Percentiles rank a stretch among this genome's conserved stretches.
Conservation (phyloP, 768 basidiomycete genomes). For the Suillus bovinus region DNA sequence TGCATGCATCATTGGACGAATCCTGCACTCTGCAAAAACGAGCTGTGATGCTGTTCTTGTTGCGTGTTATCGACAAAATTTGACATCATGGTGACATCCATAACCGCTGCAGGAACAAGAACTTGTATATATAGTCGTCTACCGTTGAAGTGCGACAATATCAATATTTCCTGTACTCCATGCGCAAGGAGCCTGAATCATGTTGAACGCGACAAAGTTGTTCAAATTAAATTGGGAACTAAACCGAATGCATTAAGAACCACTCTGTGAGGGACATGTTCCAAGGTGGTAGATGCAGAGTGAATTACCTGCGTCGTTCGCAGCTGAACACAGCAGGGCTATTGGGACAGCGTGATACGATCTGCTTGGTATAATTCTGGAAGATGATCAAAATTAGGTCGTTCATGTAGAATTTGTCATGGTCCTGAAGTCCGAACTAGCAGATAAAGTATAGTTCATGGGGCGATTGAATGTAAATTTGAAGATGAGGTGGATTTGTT, state of each 20-base stretch:
- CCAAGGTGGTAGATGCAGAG: not conserved
- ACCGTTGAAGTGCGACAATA: slow-evolving; percentile 1
- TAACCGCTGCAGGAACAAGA: slow-evolving; percentile 15
- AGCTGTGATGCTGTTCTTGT: slow-evolving; percentile 51
- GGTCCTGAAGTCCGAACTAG: slow-evolving; percentile 50
- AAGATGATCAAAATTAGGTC: slow-evolving; percentile 43
- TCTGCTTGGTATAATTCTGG: slow-evolving; percentile 40
- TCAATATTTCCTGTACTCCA: slow-evolving; percentile 33
- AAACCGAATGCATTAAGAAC: slow-evolving; percentile 59
- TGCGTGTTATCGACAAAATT: slow-evolving; percentile 54
- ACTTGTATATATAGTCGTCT: slow-evolving; percentile 1
- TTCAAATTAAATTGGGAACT: slow-evolving; percentile 53
- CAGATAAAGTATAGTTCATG: too few species aligned
- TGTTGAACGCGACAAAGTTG: slow-evolving; percentile 64
- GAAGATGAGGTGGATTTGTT: too few species aligned
- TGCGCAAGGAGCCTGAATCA: slow-evolving; percentile 43
- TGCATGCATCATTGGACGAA: too few species aligned
- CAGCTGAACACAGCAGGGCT: slow-evolving; percentile 60
- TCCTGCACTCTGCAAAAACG: slow-evolving; percentile 55
- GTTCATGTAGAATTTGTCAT: slow-evolving; percentile 64
- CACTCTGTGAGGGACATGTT: not conserved
- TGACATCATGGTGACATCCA: too few species aligned
- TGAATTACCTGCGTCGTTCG: slow-evolving; percentile 4
- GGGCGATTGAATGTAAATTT: too few species aligned
- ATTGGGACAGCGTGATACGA: slow-evolving; percentile 43